Conservation (phyloP, 2,329 filamentous ascomycete genomes). For the Eutypella sp. region DNA sequence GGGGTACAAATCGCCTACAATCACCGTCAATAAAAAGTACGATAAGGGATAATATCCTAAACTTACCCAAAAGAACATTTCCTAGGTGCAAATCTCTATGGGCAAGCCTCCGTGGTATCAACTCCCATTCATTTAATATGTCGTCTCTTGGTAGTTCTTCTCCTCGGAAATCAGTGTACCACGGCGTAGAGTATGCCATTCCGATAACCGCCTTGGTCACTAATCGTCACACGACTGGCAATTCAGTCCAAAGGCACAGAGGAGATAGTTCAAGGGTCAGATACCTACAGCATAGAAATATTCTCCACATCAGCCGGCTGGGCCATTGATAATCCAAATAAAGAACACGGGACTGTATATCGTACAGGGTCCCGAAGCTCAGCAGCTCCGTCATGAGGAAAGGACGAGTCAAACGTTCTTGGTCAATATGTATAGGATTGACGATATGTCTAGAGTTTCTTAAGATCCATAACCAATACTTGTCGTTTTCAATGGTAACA, state of each 20-base stretch:
- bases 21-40: too few relatives aligned
- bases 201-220: background rate
- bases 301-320: background rate
- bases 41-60: background rate
- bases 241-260: background rate
- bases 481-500: too few relatives aligned
- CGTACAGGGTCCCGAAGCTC: background rate
- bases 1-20: too few relatives aligned
- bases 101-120: background rate
- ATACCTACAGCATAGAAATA: background rate
- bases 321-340: background rate
- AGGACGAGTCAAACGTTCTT: background rate
- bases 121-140: too few relatives aligned
- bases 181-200: background rate
- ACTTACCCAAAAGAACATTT: background rate
- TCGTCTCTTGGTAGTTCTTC: background rate
- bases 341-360: background rate
- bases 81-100: background rate
- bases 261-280: too few relatives aligned
- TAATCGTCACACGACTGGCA: background rate
- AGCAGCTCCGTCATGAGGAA: background rate
- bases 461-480: too few relatives aligned
- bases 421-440: background rate
- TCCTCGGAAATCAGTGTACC: background rate
- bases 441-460: background rate